These are phyloP conservation scores for Solanum paucissectum DNA, from an alignment of 257 asterid genomes.

Conservation along the genomic window DNA sequence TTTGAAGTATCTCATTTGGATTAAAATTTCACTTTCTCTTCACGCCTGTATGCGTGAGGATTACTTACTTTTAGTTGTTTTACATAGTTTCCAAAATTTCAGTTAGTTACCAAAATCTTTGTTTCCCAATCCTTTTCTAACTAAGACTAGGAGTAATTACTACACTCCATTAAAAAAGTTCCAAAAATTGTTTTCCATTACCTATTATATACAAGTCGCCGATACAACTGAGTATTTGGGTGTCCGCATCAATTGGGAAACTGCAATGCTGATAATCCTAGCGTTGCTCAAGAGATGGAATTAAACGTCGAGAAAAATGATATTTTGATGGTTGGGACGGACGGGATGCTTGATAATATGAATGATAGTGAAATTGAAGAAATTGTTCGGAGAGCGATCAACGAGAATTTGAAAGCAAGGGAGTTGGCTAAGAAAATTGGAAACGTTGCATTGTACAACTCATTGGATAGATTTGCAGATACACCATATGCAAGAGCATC, in stretches of 20 bases:
- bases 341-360: background rate
- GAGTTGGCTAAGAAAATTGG: background rate
- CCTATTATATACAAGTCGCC: no score
- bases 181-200: no score
- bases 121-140: no score
- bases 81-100: no score
- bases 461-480: background rate
- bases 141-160: no score
- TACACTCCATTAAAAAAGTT: no score
- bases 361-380: background rate
- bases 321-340: background rate
- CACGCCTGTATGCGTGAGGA: no score
- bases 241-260: background rate
- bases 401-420: background rate
- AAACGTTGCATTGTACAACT: no score
- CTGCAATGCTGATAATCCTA: background rate
- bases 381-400: background rate
- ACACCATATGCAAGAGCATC: background rate
- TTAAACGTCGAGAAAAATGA: background rate
- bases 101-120: no score
- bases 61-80: no score
- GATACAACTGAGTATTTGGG: background rate
- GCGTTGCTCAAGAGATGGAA: background rate
- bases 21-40: no score
- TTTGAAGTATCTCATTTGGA: no score